Percentiles rank a stretch among this genome's conserved stretches.
phyloP scores from a whole-genome alignment of 306 rosid genomes.

The Oemleria cerasiformis region DNA sequence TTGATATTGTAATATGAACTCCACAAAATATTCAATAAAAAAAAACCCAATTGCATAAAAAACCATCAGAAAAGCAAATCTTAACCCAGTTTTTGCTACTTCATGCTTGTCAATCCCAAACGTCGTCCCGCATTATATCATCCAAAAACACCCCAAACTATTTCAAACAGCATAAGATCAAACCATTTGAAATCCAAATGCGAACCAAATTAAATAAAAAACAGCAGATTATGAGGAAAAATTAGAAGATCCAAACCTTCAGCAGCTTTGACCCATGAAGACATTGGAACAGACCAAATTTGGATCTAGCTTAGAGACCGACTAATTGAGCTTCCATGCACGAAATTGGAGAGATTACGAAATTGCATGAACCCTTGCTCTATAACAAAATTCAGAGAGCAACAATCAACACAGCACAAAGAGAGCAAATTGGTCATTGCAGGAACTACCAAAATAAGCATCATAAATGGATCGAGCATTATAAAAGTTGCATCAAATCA shows the following conservation, averaged over 20 bases:
- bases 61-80: neutral
- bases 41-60: neutral
- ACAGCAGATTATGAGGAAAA: neutral
- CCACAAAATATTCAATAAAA: neutral
- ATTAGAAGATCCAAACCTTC: constrained; percentile 67
- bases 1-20: too few species aligned
- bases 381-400: too few species aligned
- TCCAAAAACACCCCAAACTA: neutral
- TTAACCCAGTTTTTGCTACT: neutral
- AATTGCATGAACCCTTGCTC: constrained; percentile 6
- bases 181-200: neutral
- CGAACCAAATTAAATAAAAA: neutral
- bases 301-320: constrained; percentile 40
- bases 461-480: too few species aligned
- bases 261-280: constrained; percentile 91
- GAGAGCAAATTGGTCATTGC: too few species aligned
- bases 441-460: too few species aligned
- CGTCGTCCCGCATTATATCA: neutral
- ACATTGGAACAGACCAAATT: constrained; percentile 44
- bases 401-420: too few species aligned
- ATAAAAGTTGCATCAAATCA: too few species aligned
- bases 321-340: constrained; percentile 19
- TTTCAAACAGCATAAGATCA: constrained; percentile 16
- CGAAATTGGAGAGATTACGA: neutral
- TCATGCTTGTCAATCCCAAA: neutral